Evolutionary conservation across 139 green algal genomes (phyloP), one percentile per base, ranked within the genome.

Genomic region (Chlamydomonas applanata): DNA sequence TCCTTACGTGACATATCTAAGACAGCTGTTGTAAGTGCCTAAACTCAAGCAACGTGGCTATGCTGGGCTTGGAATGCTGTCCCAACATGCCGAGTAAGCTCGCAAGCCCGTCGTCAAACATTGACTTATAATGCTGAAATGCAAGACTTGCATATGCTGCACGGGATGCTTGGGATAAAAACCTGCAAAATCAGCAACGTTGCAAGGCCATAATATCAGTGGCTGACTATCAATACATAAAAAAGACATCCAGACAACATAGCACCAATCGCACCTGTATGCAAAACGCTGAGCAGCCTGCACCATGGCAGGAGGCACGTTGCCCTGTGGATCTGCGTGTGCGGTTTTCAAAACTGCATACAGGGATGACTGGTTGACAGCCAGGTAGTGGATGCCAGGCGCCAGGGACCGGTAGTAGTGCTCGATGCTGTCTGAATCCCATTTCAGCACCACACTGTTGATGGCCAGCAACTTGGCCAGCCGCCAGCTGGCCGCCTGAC

Each of bases 391-490:
- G 0, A 69, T 52, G 22, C 71, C 71, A 25, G 56, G 46, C 36
- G 4, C 5, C 36, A 71, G 35, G 7, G 30, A 74, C 11, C 79
- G 64, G 70, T 85, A 85, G 70, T 79, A 85, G 70, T 81, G 78
- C 54, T 85, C 79, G 3, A 85, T 85, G 27, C 36, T 56, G 16
- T 20, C 11, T 29, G 68, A 53, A 25, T 20, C 19, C 66, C 44
- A 60, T 64, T 85, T 85, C 34, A 85, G 36, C 1, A 82, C 22
- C 22, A 70, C 46, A 5, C 24, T 63, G 80, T 80, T 71, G 60
- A 85, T 76, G 59, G 80, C 75, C 27, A 85, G 80, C 57, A 85
- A 71, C 71, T 85, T 85, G 65, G 80, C 80, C 27, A 85, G 71
- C 13, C 80, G 71, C 80, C 80, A 85, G 49, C 57, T 75, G 56